Conservation (phyloP, 2,329 filamentous ascomycete species). For the Fusarium hostae region DNA sequence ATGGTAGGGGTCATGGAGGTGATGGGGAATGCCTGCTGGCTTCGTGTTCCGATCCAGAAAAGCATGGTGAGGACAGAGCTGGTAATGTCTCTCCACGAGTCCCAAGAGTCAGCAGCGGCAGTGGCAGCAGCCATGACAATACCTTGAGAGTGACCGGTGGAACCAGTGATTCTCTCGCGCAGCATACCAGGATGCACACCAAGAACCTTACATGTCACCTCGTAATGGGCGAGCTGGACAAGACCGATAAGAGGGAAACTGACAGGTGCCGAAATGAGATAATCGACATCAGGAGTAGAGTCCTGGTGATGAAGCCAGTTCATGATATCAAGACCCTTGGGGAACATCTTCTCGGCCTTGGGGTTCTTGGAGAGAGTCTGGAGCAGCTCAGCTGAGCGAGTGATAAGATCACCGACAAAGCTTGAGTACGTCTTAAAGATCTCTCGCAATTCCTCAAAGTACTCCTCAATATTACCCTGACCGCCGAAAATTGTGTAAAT, state of each 20-base stretch:
- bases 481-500: constrained; percentile 97
- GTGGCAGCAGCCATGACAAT: constrained; percentile 93
- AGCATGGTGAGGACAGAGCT: constrained; percentile 88
- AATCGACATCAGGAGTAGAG: constrained; percentile 91
- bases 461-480: constrained; percentile 99
- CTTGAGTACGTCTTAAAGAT: constrained; percentile 91
- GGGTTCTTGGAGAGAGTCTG: constrained; percentile 85
- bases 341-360: constrained; percentile 92
- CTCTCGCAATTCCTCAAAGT: constrained; percentile 96
- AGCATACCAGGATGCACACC: constrained; percentile 91
- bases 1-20: constrained; percentile 93
- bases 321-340: constrained; percentile 96
- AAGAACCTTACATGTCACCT: constrained; percentile 90
- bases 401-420: constrained; percentile 88
- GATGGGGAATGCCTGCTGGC: constrained; percentile 95
- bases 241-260: constrained; percentile 96
- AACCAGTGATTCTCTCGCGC: constrained; percentile 83
- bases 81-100: constrained; percentile 84
- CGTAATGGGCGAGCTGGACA: constrained; percentile 95
- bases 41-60: constrained; percentile 98
- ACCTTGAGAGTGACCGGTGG: constrained; percentile 96
- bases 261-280: constrained; percentile 92
- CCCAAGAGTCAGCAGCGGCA: constrained; percentile 91
- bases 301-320: constrained; percentile 91
- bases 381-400: constrained; percentile 84